Evolutionary conservation across 2,329 filamentous ascomycete species (phyloP).

Genomic region (Neonectria sp.): DNA sequence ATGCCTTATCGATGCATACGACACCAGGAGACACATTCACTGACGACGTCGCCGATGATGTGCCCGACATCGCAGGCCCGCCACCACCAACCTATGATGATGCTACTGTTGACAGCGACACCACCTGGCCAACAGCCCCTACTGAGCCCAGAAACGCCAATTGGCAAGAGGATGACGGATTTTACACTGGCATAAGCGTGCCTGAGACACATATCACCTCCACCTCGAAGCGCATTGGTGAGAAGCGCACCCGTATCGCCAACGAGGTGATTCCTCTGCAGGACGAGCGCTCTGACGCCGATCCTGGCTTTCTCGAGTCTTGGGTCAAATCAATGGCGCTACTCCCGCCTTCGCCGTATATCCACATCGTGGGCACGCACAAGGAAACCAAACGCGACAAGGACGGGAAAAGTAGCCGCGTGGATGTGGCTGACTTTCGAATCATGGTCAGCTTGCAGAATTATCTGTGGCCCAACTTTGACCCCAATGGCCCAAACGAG

Average conservation of each 20-base stretch:
- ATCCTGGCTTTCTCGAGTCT: constrained; percentile 29
- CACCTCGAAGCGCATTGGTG: constrained; percentile 30
- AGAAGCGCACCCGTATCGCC: constrained; percentile 35
- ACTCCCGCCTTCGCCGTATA: constrained; percentile 38
- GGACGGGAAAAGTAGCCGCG: constrained; percentile 32
- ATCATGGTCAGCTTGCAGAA: constrained; percentile 42
- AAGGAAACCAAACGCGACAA: constrained; percentile 33
- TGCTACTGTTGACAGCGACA: neutral
- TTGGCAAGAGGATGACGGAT: neutral
- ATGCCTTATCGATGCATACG: constrained; percentile 41
- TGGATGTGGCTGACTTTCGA: constrained; percentile 37
- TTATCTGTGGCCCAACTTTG: constrained; percentile 42
- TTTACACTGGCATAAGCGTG: constrained; percentile 8
- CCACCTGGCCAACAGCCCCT: neutral
- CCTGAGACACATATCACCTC: constrained; percentile 29
- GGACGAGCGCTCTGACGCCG: constrained; percentile 33
- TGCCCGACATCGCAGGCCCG: too few relatives aligned
- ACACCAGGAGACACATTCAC: constrained; percentile 33
- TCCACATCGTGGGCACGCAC: constrained; percentile 37
- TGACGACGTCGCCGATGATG: constrained; percentile 7
- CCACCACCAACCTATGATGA: constrained; percentile 7
- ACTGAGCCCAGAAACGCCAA: neutral
- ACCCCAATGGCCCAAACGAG: neutral
- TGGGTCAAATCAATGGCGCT: constrained; percentile 35
- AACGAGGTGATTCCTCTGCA: constrained; percentile 36